Evolutionary conservation across 75 land plant species (phyloP), one percentile per base, ranked within the genome.

Genomic region (Chamaecyparis obtusa): DNA sequence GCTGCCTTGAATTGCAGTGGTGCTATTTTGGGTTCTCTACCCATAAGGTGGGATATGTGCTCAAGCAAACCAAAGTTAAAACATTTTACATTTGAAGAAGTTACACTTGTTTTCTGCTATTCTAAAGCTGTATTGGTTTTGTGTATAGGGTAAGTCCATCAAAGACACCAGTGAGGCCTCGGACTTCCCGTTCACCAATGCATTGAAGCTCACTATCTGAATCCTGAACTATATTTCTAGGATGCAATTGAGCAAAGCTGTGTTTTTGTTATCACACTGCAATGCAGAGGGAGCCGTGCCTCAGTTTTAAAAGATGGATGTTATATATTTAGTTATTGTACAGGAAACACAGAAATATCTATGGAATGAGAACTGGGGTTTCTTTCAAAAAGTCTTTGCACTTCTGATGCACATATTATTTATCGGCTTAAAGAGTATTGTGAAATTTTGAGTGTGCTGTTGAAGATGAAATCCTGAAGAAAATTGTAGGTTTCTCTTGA

Each of bases 1-100:
- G 93, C 93, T n/a, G 93, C 93, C 60, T 89, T 92, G 64, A 92
- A 92, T 87, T 92, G 93, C 91, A 92, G 93, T 82, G 93, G 93
- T 83, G 93, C 92, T 60, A 87, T 92, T 69, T 83, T 92, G 84
- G 93, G 92, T 32, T 84, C 93, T 24, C 93, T 92, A 84, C 93
- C 93, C 39, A 91, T 92, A 55, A 88, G 93, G 93, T 92, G 41
- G 27, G 84, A 9, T 43, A 51, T 13, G 54, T 51, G 9, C 46
- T 44, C 1, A 71, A 71, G 30, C 19, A 41, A 30, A 37, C 9
- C 8, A 72, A n/a, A 41, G 30, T 9, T 14, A 2, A 86, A 6
- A 51, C 15, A 30, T 39, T 87, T 55, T 15, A 85, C 33, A 8
- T 35, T 83, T 48, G 9, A 54, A 46, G 32, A n/a, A 32, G 37